Evolutionary conservation across 352 stramenopile species (phyloP), one percentile per base, ranked within the genome.

Genomic region (Pythium chondricola): DNA sequence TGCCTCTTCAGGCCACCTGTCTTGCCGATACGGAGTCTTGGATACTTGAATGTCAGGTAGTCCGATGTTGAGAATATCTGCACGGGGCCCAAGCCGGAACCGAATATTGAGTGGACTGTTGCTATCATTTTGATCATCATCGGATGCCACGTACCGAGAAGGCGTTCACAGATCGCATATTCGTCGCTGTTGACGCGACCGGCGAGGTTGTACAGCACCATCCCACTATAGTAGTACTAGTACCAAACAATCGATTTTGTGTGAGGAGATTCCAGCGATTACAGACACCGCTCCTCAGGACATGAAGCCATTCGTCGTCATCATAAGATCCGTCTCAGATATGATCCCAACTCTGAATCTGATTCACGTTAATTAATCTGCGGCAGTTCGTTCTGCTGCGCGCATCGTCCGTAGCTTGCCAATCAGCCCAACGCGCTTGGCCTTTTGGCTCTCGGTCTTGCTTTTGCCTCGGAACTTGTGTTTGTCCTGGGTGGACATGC

Each of bases 361-460:
- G n/a, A n/a, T n/a, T n/a, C n/a, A n/a, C n/a, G n/a, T n/a, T n/a
- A n/a, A n/a, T n/a, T n/a, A n/a, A n/a, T n/a, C n/a, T n/a, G n/a
- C n/a, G n/a, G n/a, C n/a, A n/a, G n/a, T n/a, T n/a, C n/a, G 11
- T 18, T 40, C 35, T 18, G 35, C 35, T 10, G 35, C 35, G 35
- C 35, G 17, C 30, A 41, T 32, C 14, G 35, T 43, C 5, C 47
- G 55, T 18, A 49, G 26, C 38, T 61, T 61, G 29, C 52, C 52
- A 5, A 46, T 22, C 10, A 50, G 31, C 0, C 83, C 83, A 13
- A 93, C 83, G 25, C 83, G 77, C 45, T 78, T 85, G 32, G 73
- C 68, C 50, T 93, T 92, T 52, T 83, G 77, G 59, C 71, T 90
- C 56, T 84, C 74, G 5, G 83, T 93, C 56, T 93, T 93, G 61